Conservation (phyloP, 495 filamentous ascomycete species). For the Xylaria grammica region DNA sequence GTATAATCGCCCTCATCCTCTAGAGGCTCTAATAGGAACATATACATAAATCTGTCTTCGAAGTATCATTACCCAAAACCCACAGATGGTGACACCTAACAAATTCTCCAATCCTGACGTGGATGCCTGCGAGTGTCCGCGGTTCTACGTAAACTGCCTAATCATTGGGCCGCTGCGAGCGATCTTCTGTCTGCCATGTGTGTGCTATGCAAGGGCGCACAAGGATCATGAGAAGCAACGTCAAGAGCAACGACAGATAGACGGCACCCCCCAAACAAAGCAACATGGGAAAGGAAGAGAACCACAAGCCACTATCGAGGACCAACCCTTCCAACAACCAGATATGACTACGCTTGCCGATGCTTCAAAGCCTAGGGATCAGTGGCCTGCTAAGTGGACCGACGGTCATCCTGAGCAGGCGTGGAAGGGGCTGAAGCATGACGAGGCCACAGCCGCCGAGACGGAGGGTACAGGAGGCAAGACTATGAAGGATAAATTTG, state of each 20-base stretch:
- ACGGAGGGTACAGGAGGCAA: neutral
- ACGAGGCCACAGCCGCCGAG: neutral
- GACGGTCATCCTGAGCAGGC: neutral
- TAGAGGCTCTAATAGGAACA: no score
- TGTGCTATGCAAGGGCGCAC: neutral
- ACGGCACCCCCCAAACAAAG: neutral
- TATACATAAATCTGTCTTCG: no score
- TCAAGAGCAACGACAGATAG: no score
- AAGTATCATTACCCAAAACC: no score
- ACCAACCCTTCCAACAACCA: neutral
- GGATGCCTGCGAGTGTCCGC: neutral
- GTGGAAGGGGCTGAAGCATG: neutral
- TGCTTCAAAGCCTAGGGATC: neutral
- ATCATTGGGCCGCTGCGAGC: neutral
- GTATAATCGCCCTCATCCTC: no score
- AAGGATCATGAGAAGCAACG: neutral
- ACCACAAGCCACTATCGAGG: neutral
- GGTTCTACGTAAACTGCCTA: neutral
- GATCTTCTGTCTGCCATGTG: neutral
- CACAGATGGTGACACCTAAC: neutral
- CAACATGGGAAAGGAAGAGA: neutral
- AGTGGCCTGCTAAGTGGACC: neutral
- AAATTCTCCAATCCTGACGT: constrained; percentile 2
- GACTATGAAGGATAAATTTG: neutral
- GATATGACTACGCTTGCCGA: neutral